These are phyloP conservation scores for Penicillium coprophilum DNA, from an alignment of 495 filamentous ascomycete species.

Conservation along the genomic window DNA sequence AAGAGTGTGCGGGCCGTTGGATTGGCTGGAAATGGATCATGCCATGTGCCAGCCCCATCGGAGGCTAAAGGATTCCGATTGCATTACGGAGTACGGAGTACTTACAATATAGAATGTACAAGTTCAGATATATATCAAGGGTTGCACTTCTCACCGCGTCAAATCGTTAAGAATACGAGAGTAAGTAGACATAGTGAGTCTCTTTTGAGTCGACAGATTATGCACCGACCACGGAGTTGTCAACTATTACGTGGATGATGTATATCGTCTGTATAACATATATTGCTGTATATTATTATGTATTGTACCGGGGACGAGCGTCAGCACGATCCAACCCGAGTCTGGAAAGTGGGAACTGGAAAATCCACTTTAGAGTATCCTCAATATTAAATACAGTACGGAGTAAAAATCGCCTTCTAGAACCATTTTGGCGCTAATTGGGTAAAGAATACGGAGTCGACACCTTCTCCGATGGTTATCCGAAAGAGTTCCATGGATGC, in stretches of 20 bases:
- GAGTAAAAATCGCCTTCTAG: constrained; percentile 15
- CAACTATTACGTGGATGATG: not conserved
- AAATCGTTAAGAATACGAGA: not conserved
- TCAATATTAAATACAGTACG: constrained; percentile 3
- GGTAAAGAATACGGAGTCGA: not conserved
- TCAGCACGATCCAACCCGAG: constrained; percentile 6
- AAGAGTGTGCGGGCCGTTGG: not conserved
- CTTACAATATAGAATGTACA: not conserved
- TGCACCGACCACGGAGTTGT: not conserved
- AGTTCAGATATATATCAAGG: not conserved
- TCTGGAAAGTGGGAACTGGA: constrained; percentile 4
- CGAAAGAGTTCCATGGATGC: constrained; percentile 2
- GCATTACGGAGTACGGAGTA: no score
- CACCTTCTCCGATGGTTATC: not conserved
- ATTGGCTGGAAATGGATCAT: constrained; percentile 6
- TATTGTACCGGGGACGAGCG: constrained; percentile 1
- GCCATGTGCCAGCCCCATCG: not conserved
- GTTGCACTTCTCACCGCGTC: not conserved
- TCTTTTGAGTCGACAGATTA: not conserved
- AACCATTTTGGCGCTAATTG: constrained; percentile 2
- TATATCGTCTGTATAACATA: not conserved
- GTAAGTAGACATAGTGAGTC: no score
- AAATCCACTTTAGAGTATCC: constrained; percentile 8
- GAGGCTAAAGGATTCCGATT: not conserved
- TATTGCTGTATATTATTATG: not conserved